phyloP scores from a whole-genome alignment of 495 filamentous ascomycete species.

The Hypoxylon subgilvum region DNA sequence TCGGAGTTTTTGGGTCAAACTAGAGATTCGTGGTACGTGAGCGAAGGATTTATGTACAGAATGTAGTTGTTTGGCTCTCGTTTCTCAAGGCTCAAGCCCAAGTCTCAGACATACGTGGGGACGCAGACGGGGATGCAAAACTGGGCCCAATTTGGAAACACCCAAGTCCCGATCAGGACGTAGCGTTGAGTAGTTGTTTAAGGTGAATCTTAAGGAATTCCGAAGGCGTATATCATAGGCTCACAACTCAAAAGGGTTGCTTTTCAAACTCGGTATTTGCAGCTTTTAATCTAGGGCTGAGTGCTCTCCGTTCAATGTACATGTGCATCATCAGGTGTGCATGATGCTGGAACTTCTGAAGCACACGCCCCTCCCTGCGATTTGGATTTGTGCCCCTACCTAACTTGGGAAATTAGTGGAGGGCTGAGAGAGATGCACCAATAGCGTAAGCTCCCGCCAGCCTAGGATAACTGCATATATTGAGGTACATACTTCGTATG shows the following conservation, averaged over 20 bases:
- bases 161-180: too few relatives aligned
- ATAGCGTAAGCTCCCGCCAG: constrained; percentile 36
- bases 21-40: constrained; percentile 14
- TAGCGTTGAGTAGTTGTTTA: too few relatives aligned
- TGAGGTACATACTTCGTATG: too few relatives aligned
- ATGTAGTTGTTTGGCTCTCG: not conserved
- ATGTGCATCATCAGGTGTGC: not conserved
- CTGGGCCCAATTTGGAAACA: constrained; percentile 2
- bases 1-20: constrained; percentile 1
- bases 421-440: not conserved
- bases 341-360: not conserved
- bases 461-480: not conserved
- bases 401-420: constrained; percentile 23
- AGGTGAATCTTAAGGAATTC: too few relatives aligned
- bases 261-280: too few relatives aligned
- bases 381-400: constrained; percentile 15
- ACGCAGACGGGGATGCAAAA: constrained; percentile 1
- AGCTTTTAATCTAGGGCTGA: too few relatives aligned
- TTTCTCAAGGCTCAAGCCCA: too few relatives aligned
- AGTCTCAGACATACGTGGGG: constrained; percentile 3
- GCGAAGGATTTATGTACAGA: too few relatives aligned
- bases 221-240: too few relatives aligned
- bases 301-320: not conserved
- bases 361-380: constrained; percentile 31
- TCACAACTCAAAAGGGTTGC: not conserved